Base-by-base conservation (phyloP, 2,329 filamentous ascomycete genomes). In the Hypoxylon sp. region DNA sequence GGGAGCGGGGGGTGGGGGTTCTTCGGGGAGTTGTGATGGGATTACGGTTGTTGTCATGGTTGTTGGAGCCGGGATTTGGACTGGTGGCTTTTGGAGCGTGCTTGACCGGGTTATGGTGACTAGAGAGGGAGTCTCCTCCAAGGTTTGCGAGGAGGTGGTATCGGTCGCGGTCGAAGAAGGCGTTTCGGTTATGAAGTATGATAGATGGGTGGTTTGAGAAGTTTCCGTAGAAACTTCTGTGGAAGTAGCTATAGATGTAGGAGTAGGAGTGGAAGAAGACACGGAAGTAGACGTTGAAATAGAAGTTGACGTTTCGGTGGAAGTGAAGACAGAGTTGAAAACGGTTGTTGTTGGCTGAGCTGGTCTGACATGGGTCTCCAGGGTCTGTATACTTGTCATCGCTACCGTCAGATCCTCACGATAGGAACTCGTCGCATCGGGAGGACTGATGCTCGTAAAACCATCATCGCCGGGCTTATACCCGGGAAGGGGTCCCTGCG, bases 311-410 rank as follows among this genome's bases (percentile, higher is more conserved):
- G n/a, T n/a, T 3, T 16, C 36, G 21, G 44, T 29, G 2, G 42
- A 48, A 11, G 45, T 47, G 31, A 20, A 42, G 1, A 40, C 49
- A 26, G 42, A 31, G 7, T 19, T 23, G 5, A n/a, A 36, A 6
- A 47, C 40, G 7, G 25, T 3, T 32, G 46, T 46, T 8, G 46
- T 26, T 15, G 37, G 13, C 13, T 29, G 37, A 13, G 26, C 35
- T 15, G 54, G 51, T 13, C 34, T 45, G 7, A 44, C 46, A 29
- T 17, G 34, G 5, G 50, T 55, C 15, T 32, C 30, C n/a, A 42
- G n/a, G n/a, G n/a, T n/a, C n/a, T n/a, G n/a, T n/a, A n/a, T n/a
- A n/a, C n/a, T n/a, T n/a, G n/a, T n/a, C n/a, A n/a, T n/a, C n/a
- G n/a, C n/a, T n/a, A 46, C 12, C 23, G 37, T 16, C 1, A 20